phyloP scores from a whole-genome alignment of 495 filamentous ascomycete species.

The Sordaria brevicollis region DNA sequence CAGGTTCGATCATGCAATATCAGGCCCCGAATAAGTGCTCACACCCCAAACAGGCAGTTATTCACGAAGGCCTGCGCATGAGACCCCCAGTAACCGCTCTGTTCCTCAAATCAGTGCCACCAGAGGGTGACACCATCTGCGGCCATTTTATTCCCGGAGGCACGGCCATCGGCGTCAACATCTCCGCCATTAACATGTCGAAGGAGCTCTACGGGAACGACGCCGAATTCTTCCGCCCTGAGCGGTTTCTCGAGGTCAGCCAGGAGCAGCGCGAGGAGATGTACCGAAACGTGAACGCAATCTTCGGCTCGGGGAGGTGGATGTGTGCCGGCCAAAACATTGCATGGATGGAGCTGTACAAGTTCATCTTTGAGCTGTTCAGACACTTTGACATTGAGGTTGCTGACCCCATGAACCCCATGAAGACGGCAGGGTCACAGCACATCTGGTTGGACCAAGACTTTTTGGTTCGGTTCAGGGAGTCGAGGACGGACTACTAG shows the following conservation, averaged over 20 bases:
- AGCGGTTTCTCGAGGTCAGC: conserved; percentile 39
- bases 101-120: conserved; percentile 27
- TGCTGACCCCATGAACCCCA: not conserved
- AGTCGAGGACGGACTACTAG: not conserved
- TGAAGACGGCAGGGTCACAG: not conserved
- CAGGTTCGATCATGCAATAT: not conserved
- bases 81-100: conserved; percentile 21
- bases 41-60: conserved; percentile 18
- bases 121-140: conserved; percentile 37
- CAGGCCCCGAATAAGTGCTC: not conserved
- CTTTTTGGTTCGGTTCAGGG: not conserved
- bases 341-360: conserved; percentile 36
- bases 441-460: not conserved
- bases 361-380: conserved; percentile 35
- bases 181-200: conserved; percentile 15
- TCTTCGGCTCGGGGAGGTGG: conserved; percentile 27
- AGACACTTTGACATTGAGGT: conserved; percentile 1
- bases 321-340: conserved; percentile 29
- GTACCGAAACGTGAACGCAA: conserved; percentile 20
- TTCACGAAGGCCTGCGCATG: conserved; percentile 37
- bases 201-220: conserved; percentile 27
- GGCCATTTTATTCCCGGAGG: conserved; percentile 36
- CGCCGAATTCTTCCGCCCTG: conserved; percentile 36
- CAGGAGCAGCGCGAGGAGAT: conserved; percentile 22
- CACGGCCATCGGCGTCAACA: conserved; percentile 35